Base-by-base conservation (phyloP, 768 basidiomycete genomes). In the Boletales sp. region DNA sequence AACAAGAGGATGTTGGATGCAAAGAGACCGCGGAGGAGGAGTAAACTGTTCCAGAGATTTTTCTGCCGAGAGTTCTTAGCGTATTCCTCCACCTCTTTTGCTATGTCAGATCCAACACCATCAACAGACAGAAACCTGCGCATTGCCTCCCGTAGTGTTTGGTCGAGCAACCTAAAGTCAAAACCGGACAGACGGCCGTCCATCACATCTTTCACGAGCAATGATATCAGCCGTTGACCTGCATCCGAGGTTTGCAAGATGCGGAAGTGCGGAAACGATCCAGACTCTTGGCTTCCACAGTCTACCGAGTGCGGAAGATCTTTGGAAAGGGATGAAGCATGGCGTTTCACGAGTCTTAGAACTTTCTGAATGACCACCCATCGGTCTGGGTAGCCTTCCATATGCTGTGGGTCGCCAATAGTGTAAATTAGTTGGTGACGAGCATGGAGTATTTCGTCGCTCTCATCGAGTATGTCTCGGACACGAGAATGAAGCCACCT, bases 21-120 rank as follows among this genome's bases (percentile, higher is more conserved):
- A 3, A 70, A 18, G 17, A 70, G 57, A 1, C 69, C 69, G 8
- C 69, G 68, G 15, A 70, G 44, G 4, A 68, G 53, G 8, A 70
- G 53, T 7, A 69, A 39, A 13, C 34, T 7, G 15, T 15, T 34
- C 34, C 34, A 34, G 15, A 34, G 34, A 34, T 15, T 12, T 6
- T 15, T 15, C 10, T 34, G 10, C 5, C 15, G 34, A 7, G 6
- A 6, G 1, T 34, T 34, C 34, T 18, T 30, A 30, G 46, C 34
- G 10, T 41, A 46, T 6, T 47, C 33, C 32, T 54, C 37, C 8
- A 57, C 59, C 1, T 11, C 21, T 34, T 32, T 33, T 17, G 44
- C 38, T 6, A 46, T 52, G 6, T 30, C 31, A 1, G 32, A 8
- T 18, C 9, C 35, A 15, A 50, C 28, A 13, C 53, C 49, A n/a